These are phyloP conservation scores for Iris macrosiphon DNA, from an alignment of 106 monocot genomes.

Conservation along the genomic window DNA sequence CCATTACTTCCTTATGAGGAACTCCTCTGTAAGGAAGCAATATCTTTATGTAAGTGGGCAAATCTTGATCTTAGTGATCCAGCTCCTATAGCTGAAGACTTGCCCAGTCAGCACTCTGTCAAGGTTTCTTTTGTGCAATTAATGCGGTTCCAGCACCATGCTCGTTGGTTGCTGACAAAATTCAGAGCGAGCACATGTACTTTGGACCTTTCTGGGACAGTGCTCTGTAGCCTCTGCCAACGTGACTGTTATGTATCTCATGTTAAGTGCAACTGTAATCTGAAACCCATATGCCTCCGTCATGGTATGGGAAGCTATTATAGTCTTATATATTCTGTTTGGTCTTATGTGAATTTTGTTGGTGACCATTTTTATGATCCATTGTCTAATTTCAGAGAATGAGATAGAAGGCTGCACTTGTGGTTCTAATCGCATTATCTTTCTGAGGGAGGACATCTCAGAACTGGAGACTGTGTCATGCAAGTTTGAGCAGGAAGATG, in stretches of 20 bases:
- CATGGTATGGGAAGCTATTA: conserved; percentile 41
- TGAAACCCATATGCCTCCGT: conserved; percentile 43
- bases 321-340: too few relatives aligned
- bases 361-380: not conserved
- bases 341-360: too few relatives aligned
- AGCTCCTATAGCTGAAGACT: conserved; percentile 20
- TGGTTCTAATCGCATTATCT: conserved; percentile 13
- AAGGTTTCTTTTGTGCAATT: conserved; percentile 55
- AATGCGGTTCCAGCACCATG: conserved; percentile 53
- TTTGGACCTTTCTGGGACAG: conserved; percentile 10
- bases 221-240: conserved; percentile 44
- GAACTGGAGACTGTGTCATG: conserved; percentile 38
- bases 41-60: conserved; percentile 24
- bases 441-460: conserved; percentile 27
- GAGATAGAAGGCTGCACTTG: conserved; percentile 30
- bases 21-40: conserved; percentile 75
- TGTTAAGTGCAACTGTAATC: conserved; percentile 36
- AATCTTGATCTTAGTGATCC: conserved; percentile 9
- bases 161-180: conserved; percentile 37
- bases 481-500: conserved; percentile 47
- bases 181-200: conserved; percentile 17
- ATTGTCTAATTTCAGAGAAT: conserved; percentile 13
- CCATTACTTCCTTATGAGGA: conserved; percentile 87
- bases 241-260: conserved; percentile 54
- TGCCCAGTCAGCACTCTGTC: conserved; percentile 18